These are phyloP conservation scores for Capillidium rhysosporum DNA, from an alignment of 371 early-diverging fungal genomes.

Conservation along the genomic window DNA sequence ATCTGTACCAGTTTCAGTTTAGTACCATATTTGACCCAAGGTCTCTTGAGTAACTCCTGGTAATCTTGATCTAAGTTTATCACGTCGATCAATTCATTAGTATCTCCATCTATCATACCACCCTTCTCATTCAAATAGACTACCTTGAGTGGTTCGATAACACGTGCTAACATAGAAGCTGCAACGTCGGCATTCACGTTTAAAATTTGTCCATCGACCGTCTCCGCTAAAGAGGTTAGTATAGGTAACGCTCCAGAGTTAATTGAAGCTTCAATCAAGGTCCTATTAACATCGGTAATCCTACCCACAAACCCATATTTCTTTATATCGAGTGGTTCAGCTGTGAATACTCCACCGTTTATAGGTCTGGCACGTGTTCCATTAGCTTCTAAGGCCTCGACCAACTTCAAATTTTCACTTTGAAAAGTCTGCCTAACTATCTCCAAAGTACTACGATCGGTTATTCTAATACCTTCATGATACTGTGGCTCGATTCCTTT, in stretches of 20 bases:
- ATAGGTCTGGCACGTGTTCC: conserved; percentile 89
- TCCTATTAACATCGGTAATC: conserved; percentile 75
- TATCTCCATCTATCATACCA: conserved; percentile 78
- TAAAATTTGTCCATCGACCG: conserved; percentile 83
- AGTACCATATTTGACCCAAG: conserved; percentile 93
- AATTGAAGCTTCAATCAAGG: conserved; percentile 73
- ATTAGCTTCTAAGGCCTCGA: conserved; percentile 82
- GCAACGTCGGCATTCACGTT: conserved; percentile 97
- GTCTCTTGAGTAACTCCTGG: conserved; percentile 49
- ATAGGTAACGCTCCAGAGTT: conserved; percentile 87
- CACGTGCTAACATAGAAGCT: conserved; percentile 87
- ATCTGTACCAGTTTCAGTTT: conserved; percentile 89
- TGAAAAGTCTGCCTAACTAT: conserved; percentile 81
- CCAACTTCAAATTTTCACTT: conserved; percentile 83
- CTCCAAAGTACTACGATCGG: conserved; percentile 73
- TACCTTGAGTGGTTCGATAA: conserved; percentile 88
- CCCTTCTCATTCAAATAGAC: conserved; percentile 92
- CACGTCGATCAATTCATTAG: conserved; percentile 76
- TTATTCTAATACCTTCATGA: conserved; percentile 89
- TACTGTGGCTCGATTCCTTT: conserved; percentile 82
- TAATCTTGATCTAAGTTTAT: conserved; percentile 91
- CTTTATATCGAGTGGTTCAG: conserved; percentile 79
- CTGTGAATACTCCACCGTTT: conserved; percentile 83
- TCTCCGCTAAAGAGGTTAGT: conserved; percentile 87
- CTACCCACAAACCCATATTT: conserved; percentile 85